Evolutionary conservation across 2,329 filamentous ascomycete species (phyloP).

Genomic region (Lasiodiplodia citricola): DNA sequence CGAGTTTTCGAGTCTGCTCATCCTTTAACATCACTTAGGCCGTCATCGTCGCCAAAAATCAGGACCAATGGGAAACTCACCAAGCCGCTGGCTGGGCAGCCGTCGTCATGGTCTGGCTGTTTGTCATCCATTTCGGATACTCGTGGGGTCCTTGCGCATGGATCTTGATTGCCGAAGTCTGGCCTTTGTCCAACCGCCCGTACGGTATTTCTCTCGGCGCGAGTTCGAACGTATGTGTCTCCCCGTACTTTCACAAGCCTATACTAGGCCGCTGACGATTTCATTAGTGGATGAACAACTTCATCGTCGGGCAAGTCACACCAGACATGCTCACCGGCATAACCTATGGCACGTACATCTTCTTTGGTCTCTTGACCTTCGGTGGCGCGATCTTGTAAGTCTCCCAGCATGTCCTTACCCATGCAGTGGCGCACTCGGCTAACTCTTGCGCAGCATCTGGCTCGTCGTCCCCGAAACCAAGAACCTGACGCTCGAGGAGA

Average conservation of each 20-base stretch:
- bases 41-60: slow-evolving; percentile 68
- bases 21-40: slow-evolving; percentile 5
- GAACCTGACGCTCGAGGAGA: slow-evolving; percentile 57
- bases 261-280: not conserved
- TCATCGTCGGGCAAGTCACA: slow-evolving; percentile 71
- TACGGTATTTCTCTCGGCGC: slow-evolving; percentile 74
- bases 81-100: slow-evolving; percentile 71
- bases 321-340: slow-evolving; percentile 70
- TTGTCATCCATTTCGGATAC: slow-evolving; percentile 76
- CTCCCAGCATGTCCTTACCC: not conserved
- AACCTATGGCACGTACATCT: slow-evolving; percentile 72
- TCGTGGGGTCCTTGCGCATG: slow-evolving; percentile 76
- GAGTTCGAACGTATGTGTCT: slow-evolving; percentile 47
- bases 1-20: slow-evolving; percentile 24
- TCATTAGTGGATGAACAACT: slow-evolving; percentile 45
- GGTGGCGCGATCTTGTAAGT: slow-evolving; percentile 59
- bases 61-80: slow-evolving; percentile 63
- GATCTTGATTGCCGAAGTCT: slow-evolving; percentile 77
- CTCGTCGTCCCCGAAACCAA: slow-evolving; percentile 62
- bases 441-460: slow-evolving; percentile 42
- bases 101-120: slow-evolving; percentile 74
- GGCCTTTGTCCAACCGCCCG: slow-evolving; percentile 71
- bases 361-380: slow-evolving; percentile 70
- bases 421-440: not conserved
- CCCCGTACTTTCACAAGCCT: slow-evolving; percentile 38